Base-by-base conservation (phyloP, 2,329 filamentous ascomycete genomes). In the Calonectria fujianensis region DNA sequence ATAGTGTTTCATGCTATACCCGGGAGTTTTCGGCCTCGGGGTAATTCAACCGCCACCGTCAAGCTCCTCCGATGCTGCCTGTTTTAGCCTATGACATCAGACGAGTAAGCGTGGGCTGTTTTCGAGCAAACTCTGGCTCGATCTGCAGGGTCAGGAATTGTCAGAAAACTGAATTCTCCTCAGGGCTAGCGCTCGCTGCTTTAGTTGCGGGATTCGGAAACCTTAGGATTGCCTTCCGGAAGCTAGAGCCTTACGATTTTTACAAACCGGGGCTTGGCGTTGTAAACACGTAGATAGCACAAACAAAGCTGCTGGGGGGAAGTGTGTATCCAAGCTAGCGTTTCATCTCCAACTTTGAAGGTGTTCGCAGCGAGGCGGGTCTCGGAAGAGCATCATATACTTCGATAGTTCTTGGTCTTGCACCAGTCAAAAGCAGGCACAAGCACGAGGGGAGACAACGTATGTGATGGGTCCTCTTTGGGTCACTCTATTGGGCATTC, bases 1-100 rank as follows among this genome's bases (percentile, higher is more conserved):
- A 63, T 63, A 63, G n/a, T 41, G 24, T 3, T 63, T 37, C 24
- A 63, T 63, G 57, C 57, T 63, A 63, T 63, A 41, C 57, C 32
- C 24, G 24, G 39, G n/a, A 20, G 37, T 27, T 29, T 35, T 41
- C 57, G 57, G 57, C n/a, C 24, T 63, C 57, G 57, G 57, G 24
- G 37, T 20, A 29, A 39, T 20, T 41, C n/a, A 37, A 29, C 57
- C 57, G 57, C n/a, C 35, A 27, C 57, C 37, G 11, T 8, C 35
- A 41, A 24, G 45, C 57, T 63, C 20, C 31, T 27, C 52, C 52
- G 52, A 24, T 10, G 52, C 20, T 35, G 24, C 13, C n/a, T 8
- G 11, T 41, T 63, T 63, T n/a, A 63, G 57, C 57, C 57, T 45
- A 63, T 63, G 16, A 63, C 57, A 37, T 27, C n/a, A 35, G 57